These are phyloP conservation scores for Fusarium sulawesiense DNA, from an alignment of 2,329 filamentous ascomycete genomes.

Conservation along the genomic window DNA sequence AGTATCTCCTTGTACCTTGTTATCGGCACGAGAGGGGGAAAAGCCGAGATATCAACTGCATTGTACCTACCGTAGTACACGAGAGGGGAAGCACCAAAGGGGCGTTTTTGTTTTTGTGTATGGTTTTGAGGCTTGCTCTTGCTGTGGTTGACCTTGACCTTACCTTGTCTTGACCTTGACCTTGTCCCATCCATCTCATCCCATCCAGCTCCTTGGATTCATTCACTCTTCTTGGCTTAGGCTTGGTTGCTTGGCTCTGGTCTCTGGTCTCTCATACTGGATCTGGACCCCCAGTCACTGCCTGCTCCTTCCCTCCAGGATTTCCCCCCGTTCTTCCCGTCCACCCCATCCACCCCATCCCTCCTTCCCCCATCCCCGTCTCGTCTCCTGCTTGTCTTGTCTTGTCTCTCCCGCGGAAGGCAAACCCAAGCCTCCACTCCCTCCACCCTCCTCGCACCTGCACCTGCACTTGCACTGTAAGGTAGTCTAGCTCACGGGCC, in stretches of 20 bases:
- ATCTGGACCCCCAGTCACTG: constrained; percentile 5
- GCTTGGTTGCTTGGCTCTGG: constrained; percentile 17
- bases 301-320: constrained; percentile 8
- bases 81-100: constrained; percentile 42
- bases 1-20: background rate
- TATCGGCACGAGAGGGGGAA: constrained; percentile 31
- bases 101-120: constrained; percentile 27
- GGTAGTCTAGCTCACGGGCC: constrained; percentile 38
- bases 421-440: constrained; percentile 11
- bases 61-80: constrained; percentile 22
- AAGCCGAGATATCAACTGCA: constrained; percentile 29
- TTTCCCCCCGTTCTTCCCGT: constrained; percentile 14
- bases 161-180: constrained; percentile 24
- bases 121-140: constrained; percentile 37
- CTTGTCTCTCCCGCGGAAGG: constrained; percentile 17
- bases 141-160: constrained; percentile 10
- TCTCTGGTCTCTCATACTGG: background rate
- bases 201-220: constrained; percentile 33
- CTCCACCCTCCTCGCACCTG: constrained; percentile 25
- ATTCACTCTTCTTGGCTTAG: constrained; percentile 19
- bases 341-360: constrained; percentile 11
- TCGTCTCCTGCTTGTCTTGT: constrained; percentile 8
- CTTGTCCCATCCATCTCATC: constrained; percentile 33
- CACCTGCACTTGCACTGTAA: background rate
- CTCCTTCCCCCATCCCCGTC: constrained; percentile 3